Evolutionary conservation across 2,329 filamentous ascomycete species (phyloP).

Genomic region (Ophiosphaerella korrae): DNA sequence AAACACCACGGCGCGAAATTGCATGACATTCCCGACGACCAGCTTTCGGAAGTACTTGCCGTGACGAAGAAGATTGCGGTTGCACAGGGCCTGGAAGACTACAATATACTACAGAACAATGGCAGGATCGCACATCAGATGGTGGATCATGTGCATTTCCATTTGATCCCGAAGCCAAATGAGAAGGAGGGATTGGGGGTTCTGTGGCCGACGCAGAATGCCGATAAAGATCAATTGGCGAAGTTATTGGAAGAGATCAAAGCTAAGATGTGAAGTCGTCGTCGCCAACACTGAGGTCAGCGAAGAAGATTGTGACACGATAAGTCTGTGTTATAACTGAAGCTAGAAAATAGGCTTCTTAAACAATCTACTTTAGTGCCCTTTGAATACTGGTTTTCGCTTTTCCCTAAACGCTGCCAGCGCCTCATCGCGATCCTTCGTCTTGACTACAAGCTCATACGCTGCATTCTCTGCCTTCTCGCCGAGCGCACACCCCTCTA

Average conservation of each 20-base stretch:
- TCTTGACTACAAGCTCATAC: constrained; percentile 82
- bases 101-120: constrained; percentile 97
- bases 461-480: constrained; percentile 85
- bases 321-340: not conserved
- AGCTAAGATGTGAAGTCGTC: constrained; percentile 73
- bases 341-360: not conserved
- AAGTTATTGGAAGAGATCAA: constrained; percentile 82
- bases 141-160: constrained; percentile 94
- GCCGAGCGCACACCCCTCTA: constrained; percentile 66
- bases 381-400: constrained; percentile 71
- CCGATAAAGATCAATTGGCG: constrained; percentile 84
- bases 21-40: constrained; percentile 88
- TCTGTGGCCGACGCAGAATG: constrained; percentile 75
- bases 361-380: constrained; percentile 38
- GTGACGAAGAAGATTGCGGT: constrained; percentile 85
- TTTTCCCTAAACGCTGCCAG: constrained; percentile 82
- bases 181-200: constrained; percentile 78
- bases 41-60: constrained; percentile 80
- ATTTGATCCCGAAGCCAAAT: constrained; percentile 97
- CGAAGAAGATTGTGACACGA: too few species aligned
- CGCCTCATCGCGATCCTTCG: constrained; percentile 87
- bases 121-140: constrained; percentile 88
- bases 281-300: constrained; percentile 4
- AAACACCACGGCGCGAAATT: constrained; percentile 94
- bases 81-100: constrained; percentile 77